These are phyloP conservation scores for Durusdinium trenchii DNA, from an alignment of 73 alveolate species.

Conservation along the genomic window DNA sequence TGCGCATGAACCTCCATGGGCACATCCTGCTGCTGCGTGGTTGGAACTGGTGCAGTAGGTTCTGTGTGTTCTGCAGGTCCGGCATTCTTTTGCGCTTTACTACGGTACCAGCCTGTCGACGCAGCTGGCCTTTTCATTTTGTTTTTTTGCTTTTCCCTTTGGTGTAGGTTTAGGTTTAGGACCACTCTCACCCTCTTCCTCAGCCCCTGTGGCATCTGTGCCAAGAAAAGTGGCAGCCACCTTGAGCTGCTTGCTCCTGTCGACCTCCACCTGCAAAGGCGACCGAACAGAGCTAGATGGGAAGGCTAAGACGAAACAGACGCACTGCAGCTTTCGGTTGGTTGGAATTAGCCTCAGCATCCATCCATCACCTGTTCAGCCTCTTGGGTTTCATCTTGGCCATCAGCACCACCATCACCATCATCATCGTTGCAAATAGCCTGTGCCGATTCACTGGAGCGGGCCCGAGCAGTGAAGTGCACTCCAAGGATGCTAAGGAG, in stretches of 20 bases:
- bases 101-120: no score
- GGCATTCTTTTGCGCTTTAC: no score
- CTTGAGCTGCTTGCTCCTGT: neutral
- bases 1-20: no score
- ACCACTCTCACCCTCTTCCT: neutral
- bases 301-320: neutral
- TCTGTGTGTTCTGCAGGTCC: no score
- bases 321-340: neutral
- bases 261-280: neutral
- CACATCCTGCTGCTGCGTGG: no score
- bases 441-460: neutral
- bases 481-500: neutral
- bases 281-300: neutral
- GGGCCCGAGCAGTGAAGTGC: neutral
- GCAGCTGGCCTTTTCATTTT: no score
- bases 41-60: no score
- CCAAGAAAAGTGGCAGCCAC: neutral
- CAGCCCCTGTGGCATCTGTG: neutral
- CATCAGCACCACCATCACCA: neutral
- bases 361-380: neutral
- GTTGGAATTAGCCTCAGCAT: neutral
- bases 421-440: neutral
- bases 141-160: neutral
- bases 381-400: neutral
- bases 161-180: neutral